Conservation (phyloP, 768 basidiomycete species). For the Mycena vitilis region DNA sequence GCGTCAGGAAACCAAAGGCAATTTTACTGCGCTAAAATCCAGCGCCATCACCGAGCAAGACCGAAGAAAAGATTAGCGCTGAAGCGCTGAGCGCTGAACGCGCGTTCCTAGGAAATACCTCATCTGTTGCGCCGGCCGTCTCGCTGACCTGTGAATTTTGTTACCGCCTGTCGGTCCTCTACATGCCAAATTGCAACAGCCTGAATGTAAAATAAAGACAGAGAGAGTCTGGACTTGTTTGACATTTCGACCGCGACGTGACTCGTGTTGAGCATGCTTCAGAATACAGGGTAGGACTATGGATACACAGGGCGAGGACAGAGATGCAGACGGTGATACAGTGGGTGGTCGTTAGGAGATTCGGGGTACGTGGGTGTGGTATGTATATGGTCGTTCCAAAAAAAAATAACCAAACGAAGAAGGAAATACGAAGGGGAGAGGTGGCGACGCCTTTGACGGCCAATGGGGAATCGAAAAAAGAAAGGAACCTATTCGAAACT, state of each 20-base stretch:
- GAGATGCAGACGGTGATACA: slow-evolving; percentile 31
- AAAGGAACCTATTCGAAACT: slow-evolving; percentile 27
- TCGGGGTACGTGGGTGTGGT: neutral
- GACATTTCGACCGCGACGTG: neutral
- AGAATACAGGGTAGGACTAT: slow-evolving; percentile 19
- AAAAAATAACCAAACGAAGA: neutral
- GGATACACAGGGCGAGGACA: slow-evolving; percentile 27
- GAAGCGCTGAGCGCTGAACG: too few relatives aligned
- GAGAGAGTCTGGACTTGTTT: neutral
- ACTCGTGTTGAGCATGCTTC: neutral
- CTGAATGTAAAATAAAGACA: neutral
- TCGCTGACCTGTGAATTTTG: too few relatives aligned
- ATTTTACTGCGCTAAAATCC: too few relatives aligned
- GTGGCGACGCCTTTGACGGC: slow-evolving; percentile 34
- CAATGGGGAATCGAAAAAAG: slow-evolving; percentile 13
- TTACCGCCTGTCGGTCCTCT: too few relatives aligned
- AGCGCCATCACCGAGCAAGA: too few relatives aligned
- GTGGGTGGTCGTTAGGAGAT: slow-evolving; percentile 1
- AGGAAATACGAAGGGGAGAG: neutral
- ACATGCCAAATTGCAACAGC: too few relatives aligned
- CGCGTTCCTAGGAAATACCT: too few relatives aligned
- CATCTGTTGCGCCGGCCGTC: too few relatives aligned
- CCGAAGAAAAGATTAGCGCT: too few relatives aligned
- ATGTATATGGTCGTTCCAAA: neutral
- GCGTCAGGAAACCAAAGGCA: too few relatives aligned